Conservation (phyloP, 371 early-diverging fungal species). For the Modicella reniformis region DNA sequence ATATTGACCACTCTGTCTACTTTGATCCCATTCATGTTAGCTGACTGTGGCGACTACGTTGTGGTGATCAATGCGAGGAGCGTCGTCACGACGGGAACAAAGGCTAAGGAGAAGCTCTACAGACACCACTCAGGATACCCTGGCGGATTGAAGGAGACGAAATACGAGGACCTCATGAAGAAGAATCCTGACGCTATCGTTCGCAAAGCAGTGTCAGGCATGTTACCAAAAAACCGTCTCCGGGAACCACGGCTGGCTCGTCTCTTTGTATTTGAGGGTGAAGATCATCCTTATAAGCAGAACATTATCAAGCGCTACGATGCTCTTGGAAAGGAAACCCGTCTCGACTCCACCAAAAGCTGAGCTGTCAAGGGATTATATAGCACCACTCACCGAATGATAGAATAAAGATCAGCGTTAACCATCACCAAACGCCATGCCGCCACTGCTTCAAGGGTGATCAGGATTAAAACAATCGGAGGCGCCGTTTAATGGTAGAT, state of each 20-base stretch:
- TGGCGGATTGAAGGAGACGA: conserved; percentile 90
- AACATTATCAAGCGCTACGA: conserved; percentile 91
- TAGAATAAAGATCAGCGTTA: conserved; percentile 16
- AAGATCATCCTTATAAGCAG: conserved; percentile 88
- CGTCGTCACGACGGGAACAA: conserved; percentile 86
- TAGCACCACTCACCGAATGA: background rate
- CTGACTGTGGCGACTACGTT: conserved; percentile 97
- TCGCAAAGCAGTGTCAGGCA: conserved; percentile 93
- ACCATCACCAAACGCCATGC: no score
- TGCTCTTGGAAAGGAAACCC: conserved; percentile 53
- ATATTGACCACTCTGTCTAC: background rate
- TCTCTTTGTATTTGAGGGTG: conserved; percentile 88
- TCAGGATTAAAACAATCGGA: no score
- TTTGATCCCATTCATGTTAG: conserved; percentile 53
- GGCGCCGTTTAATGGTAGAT: no score
- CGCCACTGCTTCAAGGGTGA: no score
- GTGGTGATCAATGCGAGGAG: conserved; percentile 95
- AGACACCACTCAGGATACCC: conserved; percentile 90
- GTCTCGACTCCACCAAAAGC: conserved; percentile 47
- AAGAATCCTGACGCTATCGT: conserved; percentile 86
- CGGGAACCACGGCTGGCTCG: conserved; percentile 83
- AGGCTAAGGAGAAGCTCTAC: conserved; percentile 89
- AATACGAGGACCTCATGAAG: conserved; percentile 77
- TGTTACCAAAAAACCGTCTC: conserved; percentile 95
- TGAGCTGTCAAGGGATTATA: conserved; percentile 28